phyloP scores from a whole-genome alignment of 495 filamentous ascomycete genomes.

The Darksidea phi region DNA sequence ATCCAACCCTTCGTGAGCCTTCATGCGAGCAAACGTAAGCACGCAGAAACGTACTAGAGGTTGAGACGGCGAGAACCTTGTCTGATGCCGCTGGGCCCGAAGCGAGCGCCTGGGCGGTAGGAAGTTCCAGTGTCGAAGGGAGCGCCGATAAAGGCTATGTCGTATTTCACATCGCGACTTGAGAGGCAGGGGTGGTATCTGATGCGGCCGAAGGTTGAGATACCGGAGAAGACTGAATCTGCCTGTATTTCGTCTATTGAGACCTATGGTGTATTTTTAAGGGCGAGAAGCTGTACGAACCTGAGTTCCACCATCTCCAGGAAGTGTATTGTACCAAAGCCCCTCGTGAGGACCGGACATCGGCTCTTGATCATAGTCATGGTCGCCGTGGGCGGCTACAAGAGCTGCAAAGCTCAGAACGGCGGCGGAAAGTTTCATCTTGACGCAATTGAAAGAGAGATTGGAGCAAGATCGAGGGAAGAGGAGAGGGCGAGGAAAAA shows the following conservation, averaged over 20 bases:
- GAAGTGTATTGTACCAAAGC: conserved; percentile 64
- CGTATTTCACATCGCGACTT: conserved; percentile 53
- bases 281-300: conserved; percentile 39
- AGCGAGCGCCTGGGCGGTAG: conserved; percentile 79
- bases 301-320: conserved; percentile 68
- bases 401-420: conserved; percentile 43
- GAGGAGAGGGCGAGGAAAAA: conserved; percentile 11
- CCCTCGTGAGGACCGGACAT: conserved; percentile 58
- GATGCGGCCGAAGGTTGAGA: conserved; percentile 67
- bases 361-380: conserved; percentile 54
- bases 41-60: conserved; percentile 56
- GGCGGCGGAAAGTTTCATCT: conserved; percentile 33
- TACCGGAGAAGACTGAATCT: conserved; percentile 56
- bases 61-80: conserved; percentile 72
- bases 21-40: conserved; percentile 34
- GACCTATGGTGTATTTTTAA: background rate
- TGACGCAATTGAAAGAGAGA: background rate
- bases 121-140: conserved; percentile 69
- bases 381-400: conserved; percentile 50
- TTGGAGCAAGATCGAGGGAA: conserved; percentile 11
- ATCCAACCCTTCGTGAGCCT: conserved; percentile 55
- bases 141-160: conserved; percentile 51
- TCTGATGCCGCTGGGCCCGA: conserved; percentile 78
- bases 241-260: conserved; percentile 48
- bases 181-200: conserved; percentile 76